These are phyloP conservation scores for Meira nashicola DNA, from an alignment of 1,284 basidiomycete genomes.

Conservation along the genomic window DNA sequence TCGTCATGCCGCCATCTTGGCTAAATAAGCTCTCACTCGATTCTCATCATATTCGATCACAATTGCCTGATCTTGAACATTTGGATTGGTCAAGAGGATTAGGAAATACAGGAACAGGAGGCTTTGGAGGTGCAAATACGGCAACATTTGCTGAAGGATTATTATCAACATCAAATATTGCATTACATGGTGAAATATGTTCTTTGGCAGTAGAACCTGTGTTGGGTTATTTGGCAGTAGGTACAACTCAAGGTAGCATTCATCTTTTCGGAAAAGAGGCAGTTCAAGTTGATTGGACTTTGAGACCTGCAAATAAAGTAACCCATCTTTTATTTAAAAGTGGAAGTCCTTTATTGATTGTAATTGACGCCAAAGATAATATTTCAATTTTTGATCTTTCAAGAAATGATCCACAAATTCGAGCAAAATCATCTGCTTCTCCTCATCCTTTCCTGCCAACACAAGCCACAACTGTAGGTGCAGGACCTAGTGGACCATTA, in stretches of 20 bases:
- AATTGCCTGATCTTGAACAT: slow-evolving; percentile 11
- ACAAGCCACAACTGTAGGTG: slow-evolving; percentile 15
- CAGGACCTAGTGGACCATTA: neutral
- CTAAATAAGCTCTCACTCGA: neutral
- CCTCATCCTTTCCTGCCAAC: slow-evolving; percentile 26
- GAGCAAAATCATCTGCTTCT: slow-evolving; percentile 22
- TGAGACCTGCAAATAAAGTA: slow-evolving; percentile 60
- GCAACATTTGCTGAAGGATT: slow-evolving; percentile 36
- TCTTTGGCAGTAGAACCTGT: slow-evolving; percentile 49
- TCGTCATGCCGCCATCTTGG: slow-evolving; percentile 13
- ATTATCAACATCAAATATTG: slow-evolving; percentile 37
- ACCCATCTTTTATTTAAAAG: slow-evolving; percentile 65
- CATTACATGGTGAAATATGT: slow-evolving; percentile 48
- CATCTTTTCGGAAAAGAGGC: slow-evolving; percentile 65
- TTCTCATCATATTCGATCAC: slow-evolving; percentile 1
- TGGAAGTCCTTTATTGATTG: slow-evolving; percentile 62
- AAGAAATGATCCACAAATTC: slow-evolving; percentile 54
- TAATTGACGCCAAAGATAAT: slow-evolving; percentile 65
- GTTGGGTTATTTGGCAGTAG: slow-evolving; percentile 65
- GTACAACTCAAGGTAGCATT: slow-evolving; percentile 60
- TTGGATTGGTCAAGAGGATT: slow-evolving; percentile 7
- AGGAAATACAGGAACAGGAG: neutral
- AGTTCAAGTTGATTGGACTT: slow-evolving; percentile 60
- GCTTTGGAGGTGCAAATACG: neutral
- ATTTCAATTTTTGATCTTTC: slow-evolving; percentile 69